Conservation (phyloP, 805 yeast species). For the Kregervanrija fluxuum region DNA sequence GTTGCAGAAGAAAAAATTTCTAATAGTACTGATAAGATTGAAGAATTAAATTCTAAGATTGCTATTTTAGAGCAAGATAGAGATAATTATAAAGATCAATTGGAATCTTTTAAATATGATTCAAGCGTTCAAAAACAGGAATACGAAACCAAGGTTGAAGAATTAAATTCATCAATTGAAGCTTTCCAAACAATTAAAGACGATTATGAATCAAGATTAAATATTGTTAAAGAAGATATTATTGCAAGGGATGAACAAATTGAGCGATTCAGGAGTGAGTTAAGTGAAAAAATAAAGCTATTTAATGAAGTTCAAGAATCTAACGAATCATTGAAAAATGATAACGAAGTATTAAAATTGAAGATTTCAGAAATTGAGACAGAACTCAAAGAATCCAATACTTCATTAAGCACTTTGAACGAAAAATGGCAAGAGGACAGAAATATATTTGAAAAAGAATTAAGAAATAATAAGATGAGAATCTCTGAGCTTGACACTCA, state of each 20-base stretch:
- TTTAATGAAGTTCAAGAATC: slow-evolving; percentile 15
- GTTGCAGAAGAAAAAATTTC: slow-evolving; percentile 18
- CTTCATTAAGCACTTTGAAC: slow-evolving; percentile 29
- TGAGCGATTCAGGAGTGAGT: background rate
- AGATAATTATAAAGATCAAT: slow-evolving; percentile 9
- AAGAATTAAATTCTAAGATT: slow-evolving; percentile 9
- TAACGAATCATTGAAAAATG: slow-evolving; percentile 3
- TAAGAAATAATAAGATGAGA: slow-evolving; percentile 37
- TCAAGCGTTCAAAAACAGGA: slow-evolving; percentile 8
- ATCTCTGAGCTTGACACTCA: slow-evolving; percentile 57
- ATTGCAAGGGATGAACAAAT: slow-evolving; percentile 17
- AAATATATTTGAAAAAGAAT: slow-evolving; percentile 36
- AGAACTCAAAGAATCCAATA: slow-evolving; percentile 28
- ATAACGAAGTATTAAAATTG: slow-evolving; percentile 17
- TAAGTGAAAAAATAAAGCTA: slow-evolving; percentile 21
- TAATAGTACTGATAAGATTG: slow-evolving; percentile 8
- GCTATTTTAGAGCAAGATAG: slow-evolving; percentile 9
- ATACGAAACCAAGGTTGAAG: slow-evolving; percentile 14
- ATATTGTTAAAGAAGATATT: slow-evolving; percentile 26
- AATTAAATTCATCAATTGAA: slow-evolving; percentile 18
- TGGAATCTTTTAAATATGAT: slow-evolving; percentile 8
- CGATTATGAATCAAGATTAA: slow-evolving; percentile 26
- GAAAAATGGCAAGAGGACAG: slow-evolving; percentile 41
- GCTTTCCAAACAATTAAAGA: slow-evolving; percentile 20
- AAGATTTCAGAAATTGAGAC: slow-evolving; percentile 31